Evolutionary conservation across 352 stramenopile genomes (phyloP).

Genomic region (Pythium rhizo-oryzae): DNA sequence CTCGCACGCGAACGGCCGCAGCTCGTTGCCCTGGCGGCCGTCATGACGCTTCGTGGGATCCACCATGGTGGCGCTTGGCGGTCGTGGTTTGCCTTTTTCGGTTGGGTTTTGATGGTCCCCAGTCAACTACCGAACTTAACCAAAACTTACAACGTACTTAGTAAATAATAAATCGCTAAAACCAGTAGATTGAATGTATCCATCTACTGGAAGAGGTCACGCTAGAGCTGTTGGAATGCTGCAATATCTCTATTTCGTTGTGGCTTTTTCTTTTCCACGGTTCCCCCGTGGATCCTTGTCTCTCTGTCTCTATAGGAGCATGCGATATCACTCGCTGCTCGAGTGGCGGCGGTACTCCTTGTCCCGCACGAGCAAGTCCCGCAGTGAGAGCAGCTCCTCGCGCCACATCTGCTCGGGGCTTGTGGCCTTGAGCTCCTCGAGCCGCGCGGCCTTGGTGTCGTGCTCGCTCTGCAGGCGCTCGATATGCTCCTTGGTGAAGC

Average conservation of each 20-base stretch:
- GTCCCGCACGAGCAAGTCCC: conserved; percentile 61
- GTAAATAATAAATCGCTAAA: not conserved
- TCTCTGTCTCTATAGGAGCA: not conserved
- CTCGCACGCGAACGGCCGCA: conserved; percentile 74
- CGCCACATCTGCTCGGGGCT: conserved; percentile 90
- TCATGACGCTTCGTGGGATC: conserved; percentile 46
- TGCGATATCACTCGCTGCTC: not conserved
- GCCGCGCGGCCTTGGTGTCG: conserved; percentile 84
- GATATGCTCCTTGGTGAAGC: conserved; percentile 96
- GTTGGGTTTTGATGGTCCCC: conserved; percentile 10
- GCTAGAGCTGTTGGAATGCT: not conserved
- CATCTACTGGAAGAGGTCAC: conserved; percentile 1
- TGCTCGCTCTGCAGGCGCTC: conserved; percentile 92
- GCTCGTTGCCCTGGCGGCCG: conserved; percentile 72
- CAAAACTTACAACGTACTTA: conserved; percentile 5
- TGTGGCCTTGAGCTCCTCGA: conserved; percentile 88
- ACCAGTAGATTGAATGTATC: conserved; percentile 9
- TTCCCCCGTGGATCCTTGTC: not conserved
- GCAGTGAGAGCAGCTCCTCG: conserved; percentile 58
- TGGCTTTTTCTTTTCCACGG: too few species aligned
- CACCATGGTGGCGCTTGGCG: conserved; percentile 12
- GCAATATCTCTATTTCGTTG: not conserved
- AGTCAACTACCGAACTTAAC: conserved; percentile 29
- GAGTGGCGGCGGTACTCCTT: conserved; percentile 55
- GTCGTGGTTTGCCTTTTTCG: not conserved